phyloP scores from a whole-genome alignment of 495 filamentous ascomycete genomes.

The Podospora anserina region DNA sequence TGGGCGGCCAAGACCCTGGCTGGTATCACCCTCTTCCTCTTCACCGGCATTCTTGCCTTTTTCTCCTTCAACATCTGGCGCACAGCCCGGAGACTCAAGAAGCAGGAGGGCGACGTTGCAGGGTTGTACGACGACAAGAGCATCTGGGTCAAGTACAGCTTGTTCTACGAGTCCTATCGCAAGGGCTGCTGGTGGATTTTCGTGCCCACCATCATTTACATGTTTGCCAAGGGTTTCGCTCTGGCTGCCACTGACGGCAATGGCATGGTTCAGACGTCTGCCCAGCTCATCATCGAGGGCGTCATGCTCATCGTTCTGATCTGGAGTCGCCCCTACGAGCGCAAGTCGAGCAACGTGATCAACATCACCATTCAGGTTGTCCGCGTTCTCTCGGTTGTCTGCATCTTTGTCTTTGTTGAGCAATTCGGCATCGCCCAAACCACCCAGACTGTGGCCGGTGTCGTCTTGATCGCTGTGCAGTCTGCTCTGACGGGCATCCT shows the following conservation, averaged over 20 bases:
- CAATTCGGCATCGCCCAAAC: slow-evolving; percentile 87
- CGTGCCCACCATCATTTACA: slow-evolving; percentile 85
- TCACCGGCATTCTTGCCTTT: slow-evolving; percentile 72
- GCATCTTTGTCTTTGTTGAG: slow-evolving; percentile 91
- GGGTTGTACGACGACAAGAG: slow-evolving; percentile 83
- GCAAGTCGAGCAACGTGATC: slow-evolving; percentile 82
- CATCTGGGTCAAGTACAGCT: slow-evolving; percentile 89
- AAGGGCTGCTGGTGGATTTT: slow-evolving; percentile 96
- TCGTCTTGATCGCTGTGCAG: slow-evolving; percentile 87
- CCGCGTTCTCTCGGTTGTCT: slow-evolving; percentile 85
- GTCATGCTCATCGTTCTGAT: slow-evolving; percentile 67
- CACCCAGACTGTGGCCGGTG: slow-evolving; percentile 87
- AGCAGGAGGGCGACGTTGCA: slow-evolving; percentile 66
- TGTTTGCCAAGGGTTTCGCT: slow-evolving; percentile 84
- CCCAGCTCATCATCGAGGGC: slow-evolving; percentile 76
- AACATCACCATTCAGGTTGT: slow-evolving; percentile 92
- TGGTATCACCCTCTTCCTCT: slow-evolving; percentile 71
- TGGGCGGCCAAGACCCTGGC: slow-evolving; percentile 91
- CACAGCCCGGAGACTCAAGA: slow-evolving; percentile 70
- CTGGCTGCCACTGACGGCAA: slow-evolving; percentile 86
- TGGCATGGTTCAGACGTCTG: slow-evolving; percentile 73
- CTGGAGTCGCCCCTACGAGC: slow-evolving; percentile 83
- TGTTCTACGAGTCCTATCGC: slow-evolving; percentile 96
- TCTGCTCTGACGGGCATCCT: slow-evolving; percentile 76
- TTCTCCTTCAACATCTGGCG: slow-evolving; percentile 81